phyloP scores from a whole-genome alignment of 2,329 filamentous ascomycete genomes.

The Phoma sp. region DNA sequence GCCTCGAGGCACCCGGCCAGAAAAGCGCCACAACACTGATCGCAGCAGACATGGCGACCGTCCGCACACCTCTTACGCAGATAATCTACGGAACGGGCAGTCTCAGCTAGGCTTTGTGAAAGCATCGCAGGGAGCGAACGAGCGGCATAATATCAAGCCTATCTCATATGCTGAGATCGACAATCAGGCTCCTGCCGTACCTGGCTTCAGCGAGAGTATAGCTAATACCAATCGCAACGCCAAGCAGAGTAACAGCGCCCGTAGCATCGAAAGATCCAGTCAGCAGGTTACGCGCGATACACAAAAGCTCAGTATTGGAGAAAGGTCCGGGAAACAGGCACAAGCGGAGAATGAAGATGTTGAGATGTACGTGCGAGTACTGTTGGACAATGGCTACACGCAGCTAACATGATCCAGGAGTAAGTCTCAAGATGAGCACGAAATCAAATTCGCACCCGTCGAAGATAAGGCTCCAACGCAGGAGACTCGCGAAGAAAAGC shows the following conservation, averaged over 20 bases:
- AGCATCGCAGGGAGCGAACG: slow-evolving; percentile 16
- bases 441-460: slow-evolving; percentile 24
- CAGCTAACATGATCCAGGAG: slow-evolving; percentile 26
- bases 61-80: slow-evolving; percentile 69
- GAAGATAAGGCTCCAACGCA: slow-evolving; percentile 38
- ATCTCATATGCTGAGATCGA: slow-evolving; percentile 46
- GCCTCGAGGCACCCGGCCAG: slow-evolving; percentile 42
- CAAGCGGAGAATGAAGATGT: not conserved
- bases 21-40: slow-evolving; percentile 64
- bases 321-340: not conserved
- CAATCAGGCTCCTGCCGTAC: slow-evolving; percentile 52
- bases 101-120: slow-evolving; percentile 16
- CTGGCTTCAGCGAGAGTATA: slow-evolving; percentile 26
- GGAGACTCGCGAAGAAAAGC: slow-evolving; percentile 45
- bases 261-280: slow-evolving; percentile 3
- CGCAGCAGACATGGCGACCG: slow-evolving; percentile 59
- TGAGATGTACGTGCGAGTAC: not conserved
- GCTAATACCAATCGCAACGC: slow-evolving; percentile 13
- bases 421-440: slow-evolving; percentile 25
- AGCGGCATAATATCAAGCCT: slow-evolving; percentile 29
- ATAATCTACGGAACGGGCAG: slow-evolving; percentile 11
- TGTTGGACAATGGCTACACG: not conserved
- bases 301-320: slow-evolving; percentile 11
- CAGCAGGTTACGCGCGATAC: slow-evolving; percentile 15
- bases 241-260: slow-evolving; percentile 9